These are phyloP conservation scores for Fusarium virguliforme DNA, from an alignment of 2,329 filamentous ascomycete species.

Conservation along the genomic window DNA sequence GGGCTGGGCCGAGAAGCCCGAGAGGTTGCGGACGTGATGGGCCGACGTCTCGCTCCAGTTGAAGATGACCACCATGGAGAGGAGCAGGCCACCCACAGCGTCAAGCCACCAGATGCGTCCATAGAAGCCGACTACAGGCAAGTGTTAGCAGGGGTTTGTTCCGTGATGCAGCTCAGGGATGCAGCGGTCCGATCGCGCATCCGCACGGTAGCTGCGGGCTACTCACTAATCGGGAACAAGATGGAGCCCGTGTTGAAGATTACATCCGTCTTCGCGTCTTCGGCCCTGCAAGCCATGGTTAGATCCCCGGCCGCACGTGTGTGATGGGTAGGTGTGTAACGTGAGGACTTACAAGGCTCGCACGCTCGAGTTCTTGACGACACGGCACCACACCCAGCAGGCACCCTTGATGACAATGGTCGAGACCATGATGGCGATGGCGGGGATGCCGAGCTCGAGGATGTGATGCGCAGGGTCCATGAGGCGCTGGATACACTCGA, in stretches of 20 bases:
- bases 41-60: conserved; percentile 83
- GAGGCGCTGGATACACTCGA: conserved; percentile 79
- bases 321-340: conserved; percentile 8
- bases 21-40: conserved; percentile 85
- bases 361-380: conserved; percentile 89
- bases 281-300: conserved; percentile 57
- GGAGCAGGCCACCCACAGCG: conserved; percentile 81
- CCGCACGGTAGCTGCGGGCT: not conserved
- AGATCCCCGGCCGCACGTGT: conserved; percentile 3
- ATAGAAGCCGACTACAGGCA: conserved; percentile 76
- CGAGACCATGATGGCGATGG: conserved; percentile 84
- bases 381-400: conserved; percentile 90
- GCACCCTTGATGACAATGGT: conserved; percentile 87
- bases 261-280: conserved; percentile 78
- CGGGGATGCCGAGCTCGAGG: conserved; percentile 80
- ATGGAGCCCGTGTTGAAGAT: conserved; percentile 94
- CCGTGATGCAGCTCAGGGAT: conserved; percentile 7
- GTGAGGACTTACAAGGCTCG: conserved; percentile 77
- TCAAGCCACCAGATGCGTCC: conserved; percentile 88
- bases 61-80: conserved; percentile 84
- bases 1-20: conserved; percentile 82
- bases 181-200: conserved; percentile 20
- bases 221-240: conserved; percentile 81
- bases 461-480: conserved; percentile 74
- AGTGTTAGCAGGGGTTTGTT: conserved; percentile 26